Conservation (phyloP, 2,329 filamentous ascomycete species). For the Alternaria gansuensis region DNA sequence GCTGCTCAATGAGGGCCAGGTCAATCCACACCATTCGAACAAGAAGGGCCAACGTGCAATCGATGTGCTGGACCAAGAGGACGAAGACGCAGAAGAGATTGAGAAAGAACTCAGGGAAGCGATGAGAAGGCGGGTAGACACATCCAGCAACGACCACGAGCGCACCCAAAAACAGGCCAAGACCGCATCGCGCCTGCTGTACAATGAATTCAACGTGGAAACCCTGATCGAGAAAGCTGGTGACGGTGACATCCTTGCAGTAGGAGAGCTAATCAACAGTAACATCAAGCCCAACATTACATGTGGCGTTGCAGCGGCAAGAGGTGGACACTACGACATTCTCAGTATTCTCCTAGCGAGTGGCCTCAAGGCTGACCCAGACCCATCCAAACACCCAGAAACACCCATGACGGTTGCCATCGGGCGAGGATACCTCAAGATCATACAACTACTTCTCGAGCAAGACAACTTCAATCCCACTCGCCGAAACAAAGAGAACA, state of each 20-base stretch:
- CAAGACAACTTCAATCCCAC: conserved; percentile 86
- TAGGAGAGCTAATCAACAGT: conserved; percentile 59
- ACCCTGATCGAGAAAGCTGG: conserved; percentile 60
- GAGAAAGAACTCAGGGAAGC: conserved; percentile 73
- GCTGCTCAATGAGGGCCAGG: conserved; percentile 78
- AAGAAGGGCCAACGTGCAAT: conserved; percentile 92
- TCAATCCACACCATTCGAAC: conserved; percentile 90
- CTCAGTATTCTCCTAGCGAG: conserved; percentile 73
- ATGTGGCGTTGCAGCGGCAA: conserved; percentile 88
- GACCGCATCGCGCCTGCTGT: conserved; percentile 55
- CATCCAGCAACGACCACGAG: conserved; percentile 57
- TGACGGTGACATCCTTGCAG: conserved; percentile 59
- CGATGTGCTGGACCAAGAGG: conserved; percentile 78
- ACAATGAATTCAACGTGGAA: conserved; percentile 61
- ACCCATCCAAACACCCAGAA: conserved; percentile 81
- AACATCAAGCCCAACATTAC: conserved; percentile 74
- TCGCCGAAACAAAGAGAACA: conserved; percentile 73
- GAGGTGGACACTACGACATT: conserved; percentile 88
- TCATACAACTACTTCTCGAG: conserved; percentile 80
- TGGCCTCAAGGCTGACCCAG: conserved; percentile 59
- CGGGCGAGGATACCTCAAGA: conserved; percentile 83
- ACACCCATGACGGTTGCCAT: conserved; percentile 96
- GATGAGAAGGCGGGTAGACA: conserved; percentile 58
- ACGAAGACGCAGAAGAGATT: conserved; percentile 82
- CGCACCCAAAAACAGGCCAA: conserved; percentile 46